Conservation (phyloP, 768 basidiomycete genomes). For the Suillus alpinus region DNA sequence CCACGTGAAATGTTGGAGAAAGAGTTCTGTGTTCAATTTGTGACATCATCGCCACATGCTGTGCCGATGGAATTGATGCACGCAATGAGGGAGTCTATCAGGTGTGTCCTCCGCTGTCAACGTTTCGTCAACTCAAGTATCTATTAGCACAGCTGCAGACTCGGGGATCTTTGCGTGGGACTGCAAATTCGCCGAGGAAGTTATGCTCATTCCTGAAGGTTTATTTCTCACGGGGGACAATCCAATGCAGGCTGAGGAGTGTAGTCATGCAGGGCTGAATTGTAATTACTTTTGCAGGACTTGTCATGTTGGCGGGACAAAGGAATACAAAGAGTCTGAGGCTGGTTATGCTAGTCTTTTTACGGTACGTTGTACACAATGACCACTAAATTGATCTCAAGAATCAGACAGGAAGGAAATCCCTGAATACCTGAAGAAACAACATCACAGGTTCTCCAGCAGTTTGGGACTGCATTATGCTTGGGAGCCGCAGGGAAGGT, state of each 20-base stretch:
- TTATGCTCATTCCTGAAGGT: conserved; percentile 12
- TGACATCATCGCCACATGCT: conserved; percentile 38
- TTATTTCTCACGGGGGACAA: conserved; percentile 37
- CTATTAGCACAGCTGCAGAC: not conserved
- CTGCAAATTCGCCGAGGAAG: conserved; percentile 17
- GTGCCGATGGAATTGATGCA: conserved; percentile 37
- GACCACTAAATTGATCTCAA: too few relatives aligned
- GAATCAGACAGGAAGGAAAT: not conserved
- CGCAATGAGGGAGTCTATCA: conserved; percentile 29
- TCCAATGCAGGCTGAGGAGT: conserved; percentile 32
- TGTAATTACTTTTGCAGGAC: conserved; percentile 41
- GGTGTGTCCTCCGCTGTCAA: conserved; percentile 19
- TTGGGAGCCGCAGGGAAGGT: conserved; percentile 7
- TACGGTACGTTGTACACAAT: conserved; percentile 14
- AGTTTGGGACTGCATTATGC: not conserved
- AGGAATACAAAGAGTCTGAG: conserved; percentile 30
- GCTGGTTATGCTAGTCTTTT: conserved; percentile 36
- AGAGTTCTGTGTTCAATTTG: conserved; percentile 36
- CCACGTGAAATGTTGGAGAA: conserved; percentile 35
- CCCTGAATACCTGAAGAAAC: conserved; percentile 7
- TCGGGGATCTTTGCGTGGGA: conserved; percentile 28
- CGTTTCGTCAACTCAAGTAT: conserved; percentile 28
- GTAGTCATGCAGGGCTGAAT: conserved; percentile 29
- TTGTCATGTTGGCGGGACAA: conserved; percentile 36
- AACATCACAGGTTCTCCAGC: conserved; percentile 16